Evolutionary conservation across 805 yeast genomes (phyloP).

Genomic region (Spathaspora arborariae): DNA sequence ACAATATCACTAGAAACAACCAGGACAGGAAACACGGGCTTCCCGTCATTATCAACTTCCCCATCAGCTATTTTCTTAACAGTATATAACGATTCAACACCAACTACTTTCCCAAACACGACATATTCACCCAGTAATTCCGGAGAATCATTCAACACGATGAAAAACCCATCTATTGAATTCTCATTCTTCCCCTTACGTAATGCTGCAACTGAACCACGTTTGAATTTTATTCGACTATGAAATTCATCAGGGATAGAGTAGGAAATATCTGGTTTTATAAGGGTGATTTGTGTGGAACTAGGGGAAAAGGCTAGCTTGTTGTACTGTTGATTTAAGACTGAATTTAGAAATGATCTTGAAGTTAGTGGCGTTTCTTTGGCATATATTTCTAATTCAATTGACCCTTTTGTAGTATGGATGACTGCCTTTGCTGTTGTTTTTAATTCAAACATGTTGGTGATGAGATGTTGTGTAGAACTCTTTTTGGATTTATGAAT

Average conservation of each 20-base stretch:
- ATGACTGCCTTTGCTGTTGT: conserved; percentile 58
- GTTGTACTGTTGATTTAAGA: conserved; percentile 40
- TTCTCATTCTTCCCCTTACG: conserved; percentile 10
- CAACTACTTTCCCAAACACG: conserved; percentile 56
- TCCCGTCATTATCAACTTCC: conserved; percentile 35
- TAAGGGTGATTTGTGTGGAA: conserved; percentile 15
- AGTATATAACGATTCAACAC: conserved; percentile 47
- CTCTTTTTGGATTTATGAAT: no score
- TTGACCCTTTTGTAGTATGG: conserved; percentile 53
- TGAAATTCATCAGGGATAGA: conserved; percentile 42
- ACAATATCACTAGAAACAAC: conserved; percentile 41
- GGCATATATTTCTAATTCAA: conserved; percentile 66
- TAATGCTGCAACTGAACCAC: conserved; percentile 5
- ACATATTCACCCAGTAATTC: conserved; percentile 40
- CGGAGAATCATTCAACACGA: conserved; percentile 18
- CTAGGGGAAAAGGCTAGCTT: conserved; percentile 41
- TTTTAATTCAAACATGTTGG: conserved; percentile 42
- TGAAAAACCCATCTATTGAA: conserved; percentile 26
- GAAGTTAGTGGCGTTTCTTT: conserved; percentile 55
- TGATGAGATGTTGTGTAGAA: no score
- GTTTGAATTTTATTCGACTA: conserved; percentile 40
- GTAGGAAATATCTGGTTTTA: not conserved
- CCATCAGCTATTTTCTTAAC: conserved; percentile 47
- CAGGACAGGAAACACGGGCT: conserved; percentile 50
- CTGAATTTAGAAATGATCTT: conserved; percentile 45